Evolutionary conservation across 495 filamentous ascomycete genomes (phyloP).

Genomic region (Collariella sp.): DNA sequence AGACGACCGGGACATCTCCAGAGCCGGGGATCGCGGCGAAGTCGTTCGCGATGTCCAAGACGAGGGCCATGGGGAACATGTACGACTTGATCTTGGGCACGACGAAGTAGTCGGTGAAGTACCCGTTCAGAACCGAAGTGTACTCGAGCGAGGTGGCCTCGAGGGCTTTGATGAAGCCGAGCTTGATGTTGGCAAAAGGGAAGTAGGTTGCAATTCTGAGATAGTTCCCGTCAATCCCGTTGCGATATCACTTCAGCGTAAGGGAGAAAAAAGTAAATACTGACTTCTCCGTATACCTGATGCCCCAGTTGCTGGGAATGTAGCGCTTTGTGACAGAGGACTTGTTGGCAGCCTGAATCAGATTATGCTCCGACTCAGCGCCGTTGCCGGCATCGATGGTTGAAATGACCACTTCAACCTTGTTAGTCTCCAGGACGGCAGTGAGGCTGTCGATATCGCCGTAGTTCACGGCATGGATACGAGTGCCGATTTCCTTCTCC

Average conservation of each 20-base stretch:
- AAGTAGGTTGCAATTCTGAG: conserved; percentile 10
- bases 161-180: too few relatives aligned
- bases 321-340: conserved; percentile 39
- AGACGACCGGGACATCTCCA: conserved; percentile 39
- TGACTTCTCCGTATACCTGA: conserved; percentile 15
- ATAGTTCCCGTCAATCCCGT: too few relatives aligned
- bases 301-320: conserved; percentile 43
- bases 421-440: conserved; percentile 37
- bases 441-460: conserved; percentile 29
- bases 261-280: not conserved
- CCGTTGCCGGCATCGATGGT: conserved; percentile 30
- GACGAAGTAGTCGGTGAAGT: conserved; percentile 50
- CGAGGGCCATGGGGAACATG: conserved; percentile 32
- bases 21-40: conserved; percentile 45
- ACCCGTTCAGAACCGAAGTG: conserved; percentile 43
- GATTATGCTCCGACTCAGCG: conserved; percentile 22
- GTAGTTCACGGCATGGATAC: conserved; percentile 36
- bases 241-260: not conserved
- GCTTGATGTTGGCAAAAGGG: conserved; percentile 14
- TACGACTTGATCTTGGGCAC: conserved; percentile 39
- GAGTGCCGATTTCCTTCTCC: conserved; percentile 19
- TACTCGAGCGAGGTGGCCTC: conserved; percentile 32
- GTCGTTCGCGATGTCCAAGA: conserved; percentile 40
- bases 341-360: conserved; percentile 43
- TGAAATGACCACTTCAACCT: conserved; percentile 47